Evolutionary conservation across 2,329 filamentous ascomycete genomes (phyloP), one percentile per base, ranked within the genome.

Genomic region (Rhinocladiella similis): DNA sequence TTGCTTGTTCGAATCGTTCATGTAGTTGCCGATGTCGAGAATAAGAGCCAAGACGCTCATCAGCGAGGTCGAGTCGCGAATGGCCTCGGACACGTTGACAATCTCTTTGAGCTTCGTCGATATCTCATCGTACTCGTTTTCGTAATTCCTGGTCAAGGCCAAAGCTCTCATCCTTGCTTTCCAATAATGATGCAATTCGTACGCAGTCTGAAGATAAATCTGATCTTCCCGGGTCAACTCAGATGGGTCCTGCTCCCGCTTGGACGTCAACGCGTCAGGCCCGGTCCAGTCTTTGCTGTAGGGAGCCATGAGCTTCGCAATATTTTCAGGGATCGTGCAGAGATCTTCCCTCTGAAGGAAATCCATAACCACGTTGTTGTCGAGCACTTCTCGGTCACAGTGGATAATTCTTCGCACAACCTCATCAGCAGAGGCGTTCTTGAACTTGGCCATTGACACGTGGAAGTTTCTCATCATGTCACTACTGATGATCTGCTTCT

Each of bases 1-100:
- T 75, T 97, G 94, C 77, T 99, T 99, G 77, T 97, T 97, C 53
- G 92, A 88, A 70, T 97, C 94, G 79, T 99, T 99, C 94, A 99
- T 99, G 81, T 96, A 99, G 74, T 99, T 99, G 73, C 94, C 94
- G 69, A 99, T 96, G 72, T 97, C 93, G 67, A 99, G 79, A 73
- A 99, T 99, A 60, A 97, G 82, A 57, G 93, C 92, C 54, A 99
- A 84, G 46, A 99, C 91, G 64, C 96, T 97, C 87, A 97, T 96
- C 67, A 99, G 77, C 22, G 91, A 89, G 22, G 96, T 91, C 1
- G 92, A 97, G 69, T 96, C 91, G 47, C 93, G 85, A 53, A 99
- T 77, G 9, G 91, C 89, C 75, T 97, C 93, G 3, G 92, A 93
- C 7, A 96, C 91, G 27, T 79, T 78, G 35, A 95, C 89, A n/a